A percentile compares a stretch with the other conserved stretches of the same genome.
phyloP scores from a whole-genome alignment of 208 protist species.

The Porcisia hertigi region DNA sequence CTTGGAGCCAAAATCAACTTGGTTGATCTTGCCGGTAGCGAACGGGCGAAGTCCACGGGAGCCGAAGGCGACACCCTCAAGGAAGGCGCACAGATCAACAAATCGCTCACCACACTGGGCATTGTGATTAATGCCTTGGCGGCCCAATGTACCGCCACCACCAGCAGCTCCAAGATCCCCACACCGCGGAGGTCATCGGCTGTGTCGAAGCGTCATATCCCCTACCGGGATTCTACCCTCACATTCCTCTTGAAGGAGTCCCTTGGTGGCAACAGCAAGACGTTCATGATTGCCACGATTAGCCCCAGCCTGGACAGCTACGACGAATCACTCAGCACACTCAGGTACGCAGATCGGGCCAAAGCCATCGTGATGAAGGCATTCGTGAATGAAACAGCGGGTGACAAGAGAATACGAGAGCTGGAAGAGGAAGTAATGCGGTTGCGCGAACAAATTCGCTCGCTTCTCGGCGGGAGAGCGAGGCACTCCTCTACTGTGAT shows the following conservation, averaged over 20 bases:
- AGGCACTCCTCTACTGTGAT: slow-evolving; percentile 2
- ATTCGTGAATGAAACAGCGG: slow-evolving; percentile 86
- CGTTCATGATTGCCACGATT: slow-evolving; percentile 91
- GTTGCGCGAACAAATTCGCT: slow-evolving; percentile 68
- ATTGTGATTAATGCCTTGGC: slow-evolving; percentile 92
- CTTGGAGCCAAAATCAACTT: slow-evolving; percentile 85
- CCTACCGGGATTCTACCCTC: slow-evolving; percentile 87
- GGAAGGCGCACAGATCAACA: slow-evolving; percentile 92
- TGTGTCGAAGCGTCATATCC: slow-evolving; percentile 46
- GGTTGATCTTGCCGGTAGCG: slow-evolving; percentile 93
- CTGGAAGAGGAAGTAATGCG: slow-evolving; percentile 76
- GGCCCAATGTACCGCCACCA: slow-evolving; percentile 33
- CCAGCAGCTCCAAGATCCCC: not conserved
- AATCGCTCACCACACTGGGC: slow-evolving; percentile 87
- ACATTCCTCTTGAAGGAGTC: slow-evolving; percentile 91
- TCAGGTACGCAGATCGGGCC: slow-evolving; percentile 92
- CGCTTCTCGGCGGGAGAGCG: slow-evolving; percentile 33
- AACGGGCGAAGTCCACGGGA: slow-evolving; percentile 82
- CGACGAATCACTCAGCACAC: slow-evolving; percentile 90
- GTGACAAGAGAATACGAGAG: slow-evolving; percentile 86
- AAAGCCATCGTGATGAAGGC: slow-evolving; percentile 90
- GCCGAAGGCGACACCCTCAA: slow-evolving; percentile 75
- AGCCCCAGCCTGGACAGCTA: slow-evolving; percentile 74
- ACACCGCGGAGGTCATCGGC: not conserved
- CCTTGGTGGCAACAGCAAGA: slow-evolving; percentile 92